Percentiles rank a stretch among this genome's conserved stretches.
phyloP scores from a whole-genome alignment of 2,329 filamentous ascomycete species.

The Passalora sequoiae region DNA sequence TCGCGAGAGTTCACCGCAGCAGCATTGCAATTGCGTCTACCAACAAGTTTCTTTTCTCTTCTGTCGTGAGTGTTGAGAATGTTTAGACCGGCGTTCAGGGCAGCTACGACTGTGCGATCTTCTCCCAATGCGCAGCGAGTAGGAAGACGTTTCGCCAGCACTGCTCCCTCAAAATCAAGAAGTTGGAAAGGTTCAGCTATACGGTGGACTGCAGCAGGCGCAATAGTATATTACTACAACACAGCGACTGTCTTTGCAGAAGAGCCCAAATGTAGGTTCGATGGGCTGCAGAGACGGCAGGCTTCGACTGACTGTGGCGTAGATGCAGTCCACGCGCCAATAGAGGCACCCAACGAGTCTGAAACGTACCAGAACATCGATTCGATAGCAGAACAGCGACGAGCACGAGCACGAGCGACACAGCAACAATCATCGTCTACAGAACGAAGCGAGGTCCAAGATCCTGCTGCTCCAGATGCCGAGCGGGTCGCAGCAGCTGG shows the following conservation, averaged over 20 bases:
- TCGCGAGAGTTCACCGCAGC: no score
- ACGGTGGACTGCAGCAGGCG: conserved; percentile 71
- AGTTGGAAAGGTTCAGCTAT: conserved; percentile 73
- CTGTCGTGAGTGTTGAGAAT: conserved; percentile 37
- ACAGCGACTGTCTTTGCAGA: conserved; percentile 84
- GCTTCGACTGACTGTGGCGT: conserved; percentile 12
- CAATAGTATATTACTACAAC: conserved; percentile 87
- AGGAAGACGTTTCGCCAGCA: conserved; percentile 52
- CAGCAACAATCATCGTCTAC: conserved; percentile 8
- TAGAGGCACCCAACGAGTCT: conserved; percentile 38
- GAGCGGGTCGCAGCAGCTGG: conserved; percentile 28
- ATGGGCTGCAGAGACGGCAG: not conserved
- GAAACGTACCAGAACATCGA: conserved; percentile 44
- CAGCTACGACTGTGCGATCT: conserved; percentile 31
- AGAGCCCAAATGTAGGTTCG: conserved; percentile 63
- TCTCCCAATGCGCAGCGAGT: conserved; percentile 32
- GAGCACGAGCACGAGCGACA: conserved; percentile 28
- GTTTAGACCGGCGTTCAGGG: conserved; percentile 50
- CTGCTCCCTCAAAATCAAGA: conserved; percentile 57
- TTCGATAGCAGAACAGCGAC: conserved; percentile 39
- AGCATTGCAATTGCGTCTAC: no score
- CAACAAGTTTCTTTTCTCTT: no score
- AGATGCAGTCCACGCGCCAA: conserved; percentile 33
- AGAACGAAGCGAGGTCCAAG: conserved; percentile 7
- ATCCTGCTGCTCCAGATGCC: conserved; percentile 19